Evolutionary conservation across 495 filamentous ascomycete genomes (phyloP), one percentile per base, ranked within the genome.

Genomic region (Chaetomidium leptoderma): DNA sequence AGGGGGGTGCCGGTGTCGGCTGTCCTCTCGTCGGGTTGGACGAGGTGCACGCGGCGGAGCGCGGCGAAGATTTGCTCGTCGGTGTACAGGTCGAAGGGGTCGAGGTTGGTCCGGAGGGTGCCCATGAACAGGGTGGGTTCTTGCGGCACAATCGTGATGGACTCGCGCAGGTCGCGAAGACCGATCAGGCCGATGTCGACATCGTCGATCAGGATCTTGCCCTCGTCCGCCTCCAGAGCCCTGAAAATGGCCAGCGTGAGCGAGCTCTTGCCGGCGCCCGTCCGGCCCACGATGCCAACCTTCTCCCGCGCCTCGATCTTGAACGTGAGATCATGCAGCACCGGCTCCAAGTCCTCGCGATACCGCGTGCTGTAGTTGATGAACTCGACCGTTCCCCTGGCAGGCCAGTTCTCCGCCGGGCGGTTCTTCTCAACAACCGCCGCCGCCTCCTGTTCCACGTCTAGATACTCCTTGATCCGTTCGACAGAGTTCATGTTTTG

Each of bases 401-500:
- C 85, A 9, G 95, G 95, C 95, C 95, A 99, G 62, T 88, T 82
- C 4, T 77, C 68, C 0, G 85, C 73, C 8, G 95, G 92, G 33
- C 89, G 80, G 47, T 86, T 87, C 42, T 96, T 83, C 33, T 88
- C 83, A 45, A 95, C 84, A 58, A 96, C 77, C 8, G 88, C 76
- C 5, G 76, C 76, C 0, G 95, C 92, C 71, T 99, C 95, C 65
- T 97, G 93, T 65, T 97, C 93, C 4, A 97, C 88, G 29, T 97
- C 91, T 11, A 99, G 82, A 65, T 97, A 99, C 72, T 99, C 93
- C 67, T 92, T 90, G 63, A 99, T 88, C 53, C 95, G 87, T 74
- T 99, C 95, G n/a, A 99, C 92, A 1, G 91, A 92, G 74, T 99
- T 99, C 95, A 99, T 97, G 72, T 95, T 97, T 73, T 97, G 95